Base-by-base conservation (phyloP, 441 rosid species). In the Mallotus repandus region DNA sequence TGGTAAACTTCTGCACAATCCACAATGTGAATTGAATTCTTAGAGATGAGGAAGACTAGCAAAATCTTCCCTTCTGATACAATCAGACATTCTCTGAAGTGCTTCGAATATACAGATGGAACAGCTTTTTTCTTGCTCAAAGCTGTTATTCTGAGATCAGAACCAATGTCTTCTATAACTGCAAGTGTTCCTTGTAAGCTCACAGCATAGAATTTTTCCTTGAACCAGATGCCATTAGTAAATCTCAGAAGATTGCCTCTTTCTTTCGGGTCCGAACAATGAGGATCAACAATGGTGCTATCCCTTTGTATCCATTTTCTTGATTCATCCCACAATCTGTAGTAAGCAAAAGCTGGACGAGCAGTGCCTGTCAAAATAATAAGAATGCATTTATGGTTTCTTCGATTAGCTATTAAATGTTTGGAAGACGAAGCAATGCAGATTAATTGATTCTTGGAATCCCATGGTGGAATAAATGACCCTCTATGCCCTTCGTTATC, bases 181-280 rank as follows among this genome's bases (percentile, higher is more conserved):
- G 70, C 76, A 13, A 83, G 69, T 1, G 78, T 80, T 68, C 75
- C 86, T 21, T 75, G 53, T 56, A 50, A 43, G 63, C 83, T 78
- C 82, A 78, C 66, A 52, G 67, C 79, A 43, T 63, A 64, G 32
- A 72, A 70, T 55, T 70, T 70, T 14, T 32, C 66, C 14, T 35
- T 16, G 32, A 53, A 70, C 66, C 25, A 46, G 9, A 72, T 64
- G 7, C 69, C 70, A 55, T 72, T 54, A 9, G 29, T 49, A 16
- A 72, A 72, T 29, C 41, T 38, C 29, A 72, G 12, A 32, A 45
- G 15, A 52, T 53, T 35, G 13, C 11, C 7, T 43, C 21, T 25
- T 11, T 50, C 43, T 38, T 35, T 32, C 8, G 50, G 46, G 14
- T 59, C 46, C 9, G 18, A 59, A 48, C 66, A 59, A 16, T 48